phyloP scores from a whole-genome alignment of 2,329 filamentous ascomycete genomes.

The Xylariaceae sp. region DNA sequence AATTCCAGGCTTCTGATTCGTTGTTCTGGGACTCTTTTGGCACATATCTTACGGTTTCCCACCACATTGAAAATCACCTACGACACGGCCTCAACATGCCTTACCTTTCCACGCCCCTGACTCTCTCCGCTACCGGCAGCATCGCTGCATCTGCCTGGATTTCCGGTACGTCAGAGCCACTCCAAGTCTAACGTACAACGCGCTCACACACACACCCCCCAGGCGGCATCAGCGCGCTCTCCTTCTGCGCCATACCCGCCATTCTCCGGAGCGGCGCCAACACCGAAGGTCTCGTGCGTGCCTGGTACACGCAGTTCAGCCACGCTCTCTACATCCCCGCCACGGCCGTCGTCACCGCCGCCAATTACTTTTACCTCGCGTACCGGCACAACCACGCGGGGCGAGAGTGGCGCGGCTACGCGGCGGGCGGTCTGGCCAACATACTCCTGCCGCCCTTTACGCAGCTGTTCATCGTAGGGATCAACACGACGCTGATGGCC shows the following conservation, averaged over 20 bases:
- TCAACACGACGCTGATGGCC: constrained; percentile 15
- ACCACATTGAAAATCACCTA: too few species aligned
- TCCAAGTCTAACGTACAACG: background rate
- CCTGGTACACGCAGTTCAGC: constrained; percentile 20
- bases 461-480: constrained; percentile 14
- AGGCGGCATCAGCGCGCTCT: constrained; percentile 19
- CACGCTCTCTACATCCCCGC: constrained; percentile 17
- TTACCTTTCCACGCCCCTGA: constrained; percentile 19
- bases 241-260: constrained; percentile 19
- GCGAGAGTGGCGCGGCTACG: constrained; percentile 21
- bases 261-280: constrained; percentile 14
- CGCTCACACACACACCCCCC: background rate
- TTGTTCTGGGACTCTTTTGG: too few species aligned
- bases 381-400: constrained; percentile 8
- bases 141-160: constrained; percentile 23
- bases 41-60: too few species aligned
- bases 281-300: constrained; percentile 16
- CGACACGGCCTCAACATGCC: too few species aligned
- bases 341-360: constrained; percentile 11
- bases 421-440: constrained; percentile 16
- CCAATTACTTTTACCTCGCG: constrained; percentile 21
- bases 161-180: constrained; percentile 13
- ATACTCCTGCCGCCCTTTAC: constrained; percentile 20
- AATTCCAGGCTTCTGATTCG: too few species aligned
- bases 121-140: constrained; percentile 17